phyloP scores from a whole-genome alignment of 1,139 yeast species.

The Hemisphaericaspora subhashii region DNA sequence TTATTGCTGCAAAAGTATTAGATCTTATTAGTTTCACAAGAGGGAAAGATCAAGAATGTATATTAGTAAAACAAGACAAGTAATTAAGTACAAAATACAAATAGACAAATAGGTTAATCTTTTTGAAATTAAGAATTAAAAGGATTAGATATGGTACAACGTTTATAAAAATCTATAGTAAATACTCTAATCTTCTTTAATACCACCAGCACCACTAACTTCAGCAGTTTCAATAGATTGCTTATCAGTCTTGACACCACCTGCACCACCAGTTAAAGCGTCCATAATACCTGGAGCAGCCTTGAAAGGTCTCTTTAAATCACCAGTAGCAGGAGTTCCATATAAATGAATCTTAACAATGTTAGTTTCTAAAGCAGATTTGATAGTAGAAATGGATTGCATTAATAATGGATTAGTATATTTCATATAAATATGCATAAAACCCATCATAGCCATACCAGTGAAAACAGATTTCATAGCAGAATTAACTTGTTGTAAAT shows the following conservation, averaged over 20 bases:
- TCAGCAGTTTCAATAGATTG: slow-evolving; percentile 85
- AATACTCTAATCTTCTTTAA: slow-evolving; percentile 73
- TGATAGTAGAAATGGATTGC: slow-evolving; percentile 90
- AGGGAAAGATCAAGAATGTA: slow-evolving; percentile 60
- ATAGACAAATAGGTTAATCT: neutral
- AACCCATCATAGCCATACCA: slow-evolving; percentile 95
- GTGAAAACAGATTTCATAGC: slow-evolving; percentile 84
- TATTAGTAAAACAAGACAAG: slow-evolving; percentile 43
- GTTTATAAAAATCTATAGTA: neutral
- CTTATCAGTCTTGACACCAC: slow-evolving; percentile 74
- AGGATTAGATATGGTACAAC: neutral
- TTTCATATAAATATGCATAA: slow-evolving; percentile 97
- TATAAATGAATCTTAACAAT: slow-evolving; percentile 89
- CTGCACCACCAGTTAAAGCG: slow-evolving; percentile 58
- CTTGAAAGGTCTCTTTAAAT: slow-evolving; percentile 96
- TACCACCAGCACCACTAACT: slow-evolving; percentile 83
- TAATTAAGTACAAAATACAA: slow-evolving; percentile 4
- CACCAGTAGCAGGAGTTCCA: slow-evolving; percentile 84
- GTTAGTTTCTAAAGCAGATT: slow-evolving; percentile 87
- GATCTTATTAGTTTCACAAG: slow-evolving; percentile 61
- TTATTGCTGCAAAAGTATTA: slow-evolving; percentile 58
- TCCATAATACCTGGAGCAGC: slow-evolving; percentile 78
- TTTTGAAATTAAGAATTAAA: neutral
- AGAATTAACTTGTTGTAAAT: slow-evolving; percentile 76
- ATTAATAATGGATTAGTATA: slow-evolving; percentile 96